Base-by-base conservation (phyloP, 1,139 yeast species). In the Sporopachydermia cereana region DNA sequence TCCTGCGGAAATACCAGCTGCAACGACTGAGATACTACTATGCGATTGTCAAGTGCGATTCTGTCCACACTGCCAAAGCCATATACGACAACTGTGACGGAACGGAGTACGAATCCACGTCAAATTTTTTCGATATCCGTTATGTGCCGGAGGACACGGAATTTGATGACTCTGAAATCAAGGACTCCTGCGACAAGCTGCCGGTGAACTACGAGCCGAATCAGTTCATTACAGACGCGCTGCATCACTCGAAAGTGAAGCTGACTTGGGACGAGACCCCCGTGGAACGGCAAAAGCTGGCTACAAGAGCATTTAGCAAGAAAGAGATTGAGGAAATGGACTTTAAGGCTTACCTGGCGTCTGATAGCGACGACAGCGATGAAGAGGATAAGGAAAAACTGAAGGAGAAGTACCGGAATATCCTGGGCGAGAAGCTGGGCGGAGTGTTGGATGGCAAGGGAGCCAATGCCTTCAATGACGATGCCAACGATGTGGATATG, bases 261-360 rank as follows among this genome's bases (percentile, higher is more conserved):
- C 71, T 89, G 51, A 88, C 96, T 0, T 89, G 97, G 97, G 99
- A 93, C 62, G 97, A 91, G 63, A 93, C 97, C 0, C 98, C 98
- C 2, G 81, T 78, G 49, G 96, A 88, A 57, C 76, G 98, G 59
- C 63, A 78, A n/a, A 79, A 84, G 47, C 63, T 89, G 46, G 77
- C 96, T 1, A 74, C 84, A 17, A 77, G 81, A 54, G 88, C 89
- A 16, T 89, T 93, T 57, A 78, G 88, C 43, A 94, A 85, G 58
- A 80, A 83, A 60, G 98, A 93, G 58, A 72, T 89, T 44, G 97
- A 91, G 53, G 96, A 89, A 44, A 86, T 89, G 93, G 98, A 93
- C 61, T 83, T 89, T 66, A 80, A 86, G 58, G 96, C 97, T 1
- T 93, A 93, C 56, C 68, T 93, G 48, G 99, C 98, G 0, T 82